Base-by-base conservation (phyloP, 345 rosid genomes). In the Chamaenerion angustifolium region DNA sequence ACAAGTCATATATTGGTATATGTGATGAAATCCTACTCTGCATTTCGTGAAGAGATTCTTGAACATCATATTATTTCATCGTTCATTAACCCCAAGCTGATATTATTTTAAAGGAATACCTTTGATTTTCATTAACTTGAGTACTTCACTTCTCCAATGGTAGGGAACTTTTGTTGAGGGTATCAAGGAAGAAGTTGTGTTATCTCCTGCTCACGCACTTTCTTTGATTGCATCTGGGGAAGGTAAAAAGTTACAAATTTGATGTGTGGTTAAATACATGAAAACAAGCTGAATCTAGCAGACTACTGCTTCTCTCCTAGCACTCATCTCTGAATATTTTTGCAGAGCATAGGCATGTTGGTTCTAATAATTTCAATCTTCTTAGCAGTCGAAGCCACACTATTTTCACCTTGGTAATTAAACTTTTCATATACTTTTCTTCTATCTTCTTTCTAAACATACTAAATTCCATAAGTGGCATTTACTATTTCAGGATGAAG, bases 311-410 rank as follows among this genome's bases (percentile, higher is more conserved):
- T 31, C 37, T 31, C 37, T 31, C 37, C 37, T 31, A 31, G 37
- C 37, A 5, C 37, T 31, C 3, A 31, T 31, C 6, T 31, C 37
- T 31, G 6, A 5, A 31, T 60, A 42, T 42, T 62, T 51, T 59
- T 61, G 60, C 85, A 90, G 98, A 76, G 54, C 98, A 85, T 55
- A 77, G 94, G 66, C 98, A 90, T 37, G 95, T 85, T 56, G 98
- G 98, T 56, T 85, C 94, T 18, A 90, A 83, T 64, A 90, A 90
- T 66, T 76, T 90, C 66, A 90, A 90, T 71, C 84, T 90, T 61
- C 76, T 81, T 42, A 85, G 98, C 83, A 90, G 98, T 54, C 78
- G 92, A 55, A 90, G 98, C 74, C 98, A 90, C 77, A 90, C 98
- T 43, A 83, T 85, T 58, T 90, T 90, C 57, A 83, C 95, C 14